Base-by-base conservation (phyloP, 495 filamentous ascomycete species). In the Trichoderma reesei region DNA sequence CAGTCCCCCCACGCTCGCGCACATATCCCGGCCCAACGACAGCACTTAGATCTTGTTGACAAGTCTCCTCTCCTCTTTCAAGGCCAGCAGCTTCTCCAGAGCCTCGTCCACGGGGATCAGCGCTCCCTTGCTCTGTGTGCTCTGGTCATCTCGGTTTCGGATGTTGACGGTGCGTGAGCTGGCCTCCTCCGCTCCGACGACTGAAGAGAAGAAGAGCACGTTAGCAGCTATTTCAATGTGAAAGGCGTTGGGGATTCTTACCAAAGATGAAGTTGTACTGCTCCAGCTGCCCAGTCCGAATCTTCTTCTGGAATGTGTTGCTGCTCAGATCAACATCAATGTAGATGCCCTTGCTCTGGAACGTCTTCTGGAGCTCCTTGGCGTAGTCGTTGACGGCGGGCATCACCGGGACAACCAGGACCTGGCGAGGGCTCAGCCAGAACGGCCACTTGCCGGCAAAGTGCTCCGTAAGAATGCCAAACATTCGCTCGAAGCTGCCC, bases 401-500 rank as follows among this genome's bases (percentile, higher is more conserved):
- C 82, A 92, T 92, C 66, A 98, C 92, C 3, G 94, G 95, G 8
- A 98, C 86, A 63, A 98, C 85, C 66, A 98, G 78, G 59, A 98
- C 84, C 77, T 98, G 94, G 20, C 93, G 86, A 34, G 94, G 94
- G 67, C 87, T 92, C 65, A 98, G 76, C 94, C 94, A 98, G 83
- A 97, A 96, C 0, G 94, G 94, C 93, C 93, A 98, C 77, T 96
- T 96, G 67, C 94, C 94, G 46, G 80, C 94, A 71, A 96, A 98
- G 73, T 98, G 94, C 78, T 98, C 94, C 33, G 82, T 91, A 64
- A 97, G 77, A 67, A 98, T 96, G 63, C 88, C 94, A 65, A 95
- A 88, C 78, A 98, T 96, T 54, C 94, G 88, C 79, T 98, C 94
- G 69, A 97, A 90, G 67, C 86, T 90, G 63, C 94, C 94, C 61